These are phyloP conservation scores for Taxillus chinensis DNA, from an alignment of 164 flowering plant species.

Conservation along the genomic window DNA sequence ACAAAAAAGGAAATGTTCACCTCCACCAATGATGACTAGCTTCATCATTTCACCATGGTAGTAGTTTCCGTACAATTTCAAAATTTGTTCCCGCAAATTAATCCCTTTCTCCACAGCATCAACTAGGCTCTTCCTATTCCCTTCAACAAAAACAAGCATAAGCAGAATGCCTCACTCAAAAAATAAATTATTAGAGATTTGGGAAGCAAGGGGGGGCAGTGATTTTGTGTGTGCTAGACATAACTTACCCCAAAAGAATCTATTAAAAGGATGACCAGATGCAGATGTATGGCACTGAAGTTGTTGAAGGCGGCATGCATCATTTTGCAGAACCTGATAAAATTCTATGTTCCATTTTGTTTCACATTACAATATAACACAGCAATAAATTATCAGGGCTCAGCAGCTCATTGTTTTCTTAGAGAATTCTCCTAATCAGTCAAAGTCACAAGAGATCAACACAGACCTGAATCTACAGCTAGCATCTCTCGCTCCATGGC, in stretches of 20 bases:
- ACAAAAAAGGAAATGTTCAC: conserved; percentile 24
- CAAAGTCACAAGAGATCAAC: not conserved
- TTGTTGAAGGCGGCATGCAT: conserved; percentile 95
- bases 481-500: conserved; percentile 96
- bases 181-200: too few relatives aligned
- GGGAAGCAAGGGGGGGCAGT: too few relatives aligned
- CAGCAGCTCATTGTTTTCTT: conserved; percentile 1
- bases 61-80: conserved; percentile 50
- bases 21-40: conserved; percentile 94
- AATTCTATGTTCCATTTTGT: conserved; percentile 44
- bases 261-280: conserved; percentile 67
- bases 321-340: conserved; percentile 89
- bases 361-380: conserved; percentile 4
- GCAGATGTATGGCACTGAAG: conserved; percentile 87
- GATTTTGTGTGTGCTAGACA: not conserved
- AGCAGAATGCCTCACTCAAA: too few relatives aligned
- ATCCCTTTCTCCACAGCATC: conserved; percentile 90
- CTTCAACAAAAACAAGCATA: conserved; percentile 24
- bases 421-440: conserved; percentile 2
- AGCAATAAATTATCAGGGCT: conserved; percentile 7
- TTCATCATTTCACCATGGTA: conserved; percentile 89
- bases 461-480: conserved; percentile 92
- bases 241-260: conserved; percentile 83
- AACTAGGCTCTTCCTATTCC: conserved; percentile 82
- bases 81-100: conserved; percentile 61